phyloP scores from a whole-genome alignment of 2,329 filamentous ascomycete genomes.

The Pseudocercospora fijiensis region DNA sequence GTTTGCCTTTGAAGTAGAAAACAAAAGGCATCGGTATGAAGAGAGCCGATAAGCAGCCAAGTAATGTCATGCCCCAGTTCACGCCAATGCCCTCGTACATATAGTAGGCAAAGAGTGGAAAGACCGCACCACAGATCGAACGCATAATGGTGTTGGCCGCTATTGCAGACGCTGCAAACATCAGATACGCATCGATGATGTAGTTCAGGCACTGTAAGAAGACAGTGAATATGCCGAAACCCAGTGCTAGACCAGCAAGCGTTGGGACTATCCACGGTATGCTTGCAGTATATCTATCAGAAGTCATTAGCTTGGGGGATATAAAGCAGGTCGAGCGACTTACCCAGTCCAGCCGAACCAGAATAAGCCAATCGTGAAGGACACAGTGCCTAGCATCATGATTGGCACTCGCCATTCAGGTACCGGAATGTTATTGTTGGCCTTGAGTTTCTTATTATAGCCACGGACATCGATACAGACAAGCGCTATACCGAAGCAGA shows the following conservation, averaged over 20 bases:
- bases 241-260: conserved; percentile 45
- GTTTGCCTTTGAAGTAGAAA: conserved; percentile 48
- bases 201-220: conserved; percentile 44
- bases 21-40: conserved; percentile 47
- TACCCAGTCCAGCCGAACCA: conserved; percentile 46
- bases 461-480: conserved; percentile 34
- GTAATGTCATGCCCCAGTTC: conserved; percentile 47
- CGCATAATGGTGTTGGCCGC: conserved; percentile 45
- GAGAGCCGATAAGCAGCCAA: conserved; percentile 46
- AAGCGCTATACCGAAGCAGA: conserved; percentile 20
- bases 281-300: not conserved
- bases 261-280: conserved; percentile 50
- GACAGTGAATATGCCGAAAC: conserved; percentile 46
- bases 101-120: conserved; percentile 47
- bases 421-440: conserved; percentile 44
- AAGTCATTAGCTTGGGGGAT: no score
- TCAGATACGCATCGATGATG: conserved; percentile 57
- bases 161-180: conserved; percentile 44
- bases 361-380: conserved; percentile 41
- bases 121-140: conserved; percentile 51
- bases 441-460: conserved; percentile 36
- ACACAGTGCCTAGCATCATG: conserved; percentile 51
- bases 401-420: conserved; percentile 48
- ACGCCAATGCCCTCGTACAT: conserved; percentile 48
- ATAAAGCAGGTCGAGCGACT: no score